Evolutionary conservation across 768 basidiomycete species (phyloP).

Genomic region (Paxillus rubicundulus): DNA sequence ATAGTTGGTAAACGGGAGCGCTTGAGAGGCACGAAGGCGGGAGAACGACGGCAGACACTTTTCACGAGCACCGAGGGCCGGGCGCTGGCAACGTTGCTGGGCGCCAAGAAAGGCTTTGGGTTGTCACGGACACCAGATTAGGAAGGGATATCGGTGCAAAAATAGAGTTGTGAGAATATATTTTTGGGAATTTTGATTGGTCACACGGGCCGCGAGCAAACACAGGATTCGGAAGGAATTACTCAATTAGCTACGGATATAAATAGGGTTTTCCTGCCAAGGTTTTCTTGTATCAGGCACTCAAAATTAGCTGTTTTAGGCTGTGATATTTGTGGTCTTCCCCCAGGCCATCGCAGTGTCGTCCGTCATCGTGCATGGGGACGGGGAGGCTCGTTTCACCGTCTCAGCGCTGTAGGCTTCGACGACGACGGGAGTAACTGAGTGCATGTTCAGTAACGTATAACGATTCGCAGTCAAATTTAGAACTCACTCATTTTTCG

Average conservation of each 20-base stretch:
- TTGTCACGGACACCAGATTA: constrained; percentile 11
- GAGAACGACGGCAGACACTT: too few species aligned
- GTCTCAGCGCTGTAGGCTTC: not conserved
- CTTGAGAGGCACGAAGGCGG: too few species aligned
- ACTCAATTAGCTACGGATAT: constrained; percentile 21
- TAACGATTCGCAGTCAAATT: constrained; percentile 15
- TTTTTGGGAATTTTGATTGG: constrained; percentile 24
- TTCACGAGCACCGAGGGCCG: too few species aligned
- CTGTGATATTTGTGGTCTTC: not conserved
- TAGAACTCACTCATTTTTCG: constrained; percentile 23
- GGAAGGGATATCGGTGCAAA: constrained; percentile 11
- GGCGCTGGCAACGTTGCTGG: too few species aligned
- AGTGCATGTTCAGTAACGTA: constrained; percentile 3
- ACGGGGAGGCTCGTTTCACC: not conserved
- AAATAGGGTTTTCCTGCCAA: constrained; percentile 33
- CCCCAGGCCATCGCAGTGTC: not conserved
- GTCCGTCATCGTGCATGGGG: not conserved
- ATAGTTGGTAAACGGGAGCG: not conserved
- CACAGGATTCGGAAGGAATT: constrained; percentile 19
- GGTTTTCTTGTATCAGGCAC: constrained; percentile 30
- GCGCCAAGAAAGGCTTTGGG: constrained; percentile 1
- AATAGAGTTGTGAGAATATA: constrained; percentile 11
- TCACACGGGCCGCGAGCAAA: constrained; percentile 9
- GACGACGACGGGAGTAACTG: not conserved
- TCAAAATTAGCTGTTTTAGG: constrained; percentile 20